Percentiles rank a stretch among this genome's conserved stretches.
Evolutionary conservation across 1,284 basidiomycete species (phyloP).

Genomic region (Nidula niveotomentosa): DNA sequence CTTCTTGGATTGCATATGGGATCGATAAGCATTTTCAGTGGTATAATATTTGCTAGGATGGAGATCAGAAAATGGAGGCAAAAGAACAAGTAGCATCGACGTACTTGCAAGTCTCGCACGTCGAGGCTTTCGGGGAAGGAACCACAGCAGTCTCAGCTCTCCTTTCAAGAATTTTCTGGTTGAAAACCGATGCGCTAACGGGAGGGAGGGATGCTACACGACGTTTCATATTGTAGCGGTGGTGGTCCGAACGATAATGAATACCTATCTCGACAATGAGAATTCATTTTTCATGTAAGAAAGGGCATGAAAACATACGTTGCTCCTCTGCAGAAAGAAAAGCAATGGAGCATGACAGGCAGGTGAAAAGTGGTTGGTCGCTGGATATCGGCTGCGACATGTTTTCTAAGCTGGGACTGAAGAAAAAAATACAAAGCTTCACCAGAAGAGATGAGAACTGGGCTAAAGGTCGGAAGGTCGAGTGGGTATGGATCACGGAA

Average conservation of each 20-base stretch:
- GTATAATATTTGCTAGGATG: conserved; percentile 81
- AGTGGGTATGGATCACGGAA: no score
- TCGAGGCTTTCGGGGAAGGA: conserved; percentile 60
- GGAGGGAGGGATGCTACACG: conserved; percentile 91
- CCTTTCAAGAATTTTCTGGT: conserved; percentile 88
- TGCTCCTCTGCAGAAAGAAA: conserved; percentile 88
- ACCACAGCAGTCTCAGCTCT: conserved; percentile 73
- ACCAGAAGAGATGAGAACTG: no score
- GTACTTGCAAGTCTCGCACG: conserved; percentile 85
- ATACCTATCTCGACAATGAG: conserved; percentile 46
- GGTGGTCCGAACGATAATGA: conserved; percentile 95
- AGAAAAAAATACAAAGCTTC: no score
- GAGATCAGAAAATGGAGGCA: conserved; percentile 5
- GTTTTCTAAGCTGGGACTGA: background rate
- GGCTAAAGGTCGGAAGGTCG: no score
- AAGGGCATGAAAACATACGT: conserved; percentile 42
- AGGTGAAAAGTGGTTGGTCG: conserved; percentile 70
- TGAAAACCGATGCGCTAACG: conserved; percentile 79
- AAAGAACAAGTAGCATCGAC: conserved; percentile 14
- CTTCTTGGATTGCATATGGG: conserved; percentile 89
- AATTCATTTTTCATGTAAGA: no score
- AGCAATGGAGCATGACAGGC: conserved; percentile 90
- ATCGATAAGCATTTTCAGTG: conserved; percentile 86
- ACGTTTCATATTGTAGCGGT: conserved; percentile 99
- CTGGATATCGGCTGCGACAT: conserved; percentile 9